Percentiles rank a stretch among this genome's conserved stretches.
These are phyloP conservation scores for Aphanomyces stellatus DNA, from an alignment of 352 stramenopile species.

Conservation along the genomic window DNA sequence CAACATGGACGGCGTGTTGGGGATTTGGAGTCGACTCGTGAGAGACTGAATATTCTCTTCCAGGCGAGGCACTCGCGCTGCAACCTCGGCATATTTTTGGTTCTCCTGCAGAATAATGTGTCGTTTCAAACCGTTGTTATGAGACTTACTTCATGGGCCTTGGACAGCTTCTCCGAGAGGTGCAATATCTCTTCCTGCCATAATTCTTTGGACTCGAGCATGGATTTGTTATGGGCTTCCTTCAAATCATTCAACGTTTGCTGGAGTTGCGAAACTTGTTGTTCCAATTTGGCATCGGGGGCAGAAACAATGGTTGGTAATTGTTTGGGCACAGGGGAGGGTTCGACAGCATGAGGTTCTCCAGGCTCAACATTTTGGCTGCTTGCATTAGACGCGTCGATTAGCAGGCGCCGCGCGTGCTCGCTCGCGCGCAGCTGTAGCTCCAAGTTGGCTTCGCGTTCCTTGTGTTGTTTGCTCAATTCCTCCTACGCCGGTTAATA, in stretches of 20 bases:
- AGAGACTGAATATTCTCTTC: constrained; percentile 48
- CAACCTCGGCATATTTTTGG: constrained; percentile 12
- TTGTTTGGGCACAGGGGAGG: neutral
- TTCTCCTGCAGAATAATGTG: constrained; percentile 11
- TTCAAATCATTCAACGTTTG: constrained; percentile 2
- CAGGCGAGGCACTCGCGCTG: constrained; percentile 30
- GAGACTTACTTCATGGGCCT: constrained; percentile 4
- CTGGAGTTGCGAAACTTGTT: neutral
- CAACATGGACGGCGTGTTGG: constrained; percentile 67
- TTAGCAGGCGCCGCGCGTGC: constrained; percentile 45
- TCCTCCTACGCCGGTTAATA: neutral
- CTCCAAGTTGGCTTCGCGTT: constrained; percentile 33
- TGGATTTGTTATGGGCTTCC: neutral
- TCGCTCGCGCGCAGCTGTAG: constrained; percentile 58
- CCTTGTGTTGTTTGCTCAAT: constrained; percentile 20
- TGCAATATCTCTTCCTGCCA: constrained; percentile 17
- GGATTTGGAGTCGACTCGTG: constrained; percentile 35
- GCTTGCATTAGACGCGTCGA: constrained; percentile 36
- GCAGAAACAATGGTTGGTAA: neutral
- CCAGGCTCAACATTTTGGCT: neutral
- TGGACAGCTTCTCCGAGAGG: neutral
- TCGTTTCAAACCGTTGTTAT: neutral
- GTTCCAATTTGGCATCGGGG: neutral
- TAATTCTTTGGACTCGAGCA: constrained; percentile 7
- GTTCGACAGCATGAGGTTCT: neutral